Evolutionary conservation across 108 stramenopile genomes (phyloP).

Genomic region (Skeletonema marinoi): DNA sequence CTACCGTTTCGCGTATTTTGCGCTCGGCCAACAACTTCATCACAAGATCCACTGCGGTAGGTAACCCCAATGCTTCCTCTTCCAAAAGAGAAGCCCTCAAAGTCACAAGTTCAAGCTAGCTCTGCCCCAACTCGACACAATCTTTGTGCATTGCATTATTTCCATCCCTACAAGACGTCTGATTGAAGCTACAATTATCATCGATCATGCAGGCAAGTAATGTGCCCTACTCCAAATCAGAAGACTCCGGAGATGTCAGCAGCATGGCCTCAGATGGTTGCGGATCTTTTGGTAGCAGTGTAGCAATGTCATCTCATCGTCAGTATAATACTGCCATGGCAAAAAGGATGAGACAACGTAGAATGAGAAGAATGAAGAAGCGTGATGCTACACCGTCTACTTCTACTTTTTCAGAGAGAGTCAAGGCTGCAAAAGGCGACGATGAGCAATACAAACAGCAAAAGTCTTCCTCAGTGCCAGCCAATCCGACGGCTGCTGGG

Average conservation of each 20-base stretch:
- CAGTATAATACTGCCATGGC: conserved; percentile 36
- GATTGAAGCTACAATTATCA: neutral
- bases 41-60: too few species aligned
- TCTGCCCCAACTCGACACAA: too few species aligned
- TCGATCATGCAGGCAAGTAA: neutral
- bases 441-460: neutral
- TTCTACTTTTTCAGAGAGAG: neutral
- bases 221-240: neutral
- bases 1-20: too few species aligned
- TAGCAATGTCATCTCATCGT: neutral
- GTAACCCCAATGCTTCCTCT: too few species aligned
- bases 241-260: neutral
- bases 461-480: neutral
- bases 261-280: neutral
- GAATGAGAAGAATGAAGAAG: conserved; percentile 33
- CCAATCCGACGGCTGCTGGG: neutral
- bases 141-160: too few species aligned
- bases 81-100: too few species aligned
- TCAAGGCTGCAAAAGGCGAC: too few species aligned
- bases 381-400: neutral
- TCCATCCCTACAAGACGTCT: too few species aligned
- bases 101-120: too few species aligned
- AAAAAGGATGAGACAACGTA: conserved; percentile 25
- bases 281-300: neutral
- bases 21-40: too few species aligned